phyloP scores from a whole-genome alignment of 495 filamentous ascomycete genomes.

The Aspergillus saccharolyticus region DNA sequence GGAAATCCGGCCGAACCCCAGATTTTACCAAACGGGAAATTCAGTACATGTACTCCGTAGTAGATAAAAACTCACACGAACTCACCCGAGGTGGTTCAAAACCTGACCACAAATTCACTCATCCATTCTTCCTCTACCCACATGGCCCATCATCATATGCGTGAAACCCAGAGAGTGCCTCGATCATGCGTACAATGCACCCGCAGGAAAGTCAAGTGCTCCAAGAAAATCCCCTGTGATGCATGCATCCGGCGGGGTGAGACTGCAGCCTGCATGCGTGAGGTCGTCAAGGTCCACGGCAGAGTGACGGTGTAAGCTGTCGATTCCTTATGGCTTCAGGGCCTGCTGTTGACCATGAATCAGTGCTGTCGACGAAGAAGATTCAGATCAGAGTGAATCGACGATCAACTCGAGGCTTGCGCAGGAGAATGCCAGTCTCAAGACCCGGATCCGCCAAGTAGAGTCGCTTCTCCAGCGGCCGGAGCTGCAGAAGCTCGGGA shows the following conservation, averaged over 20 bases:
- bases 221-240: conserved; percentile 5
- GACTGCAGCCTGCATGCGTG: neutral
- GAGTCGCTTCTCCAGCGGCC: neutral
- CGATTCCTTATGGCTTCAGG: no score
- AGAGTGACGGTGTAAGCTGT: conserved; percentile 3
- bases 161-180: conserved; percentile 5
- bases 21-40: no score
- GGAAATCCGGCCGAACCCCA: no score
- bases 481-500: neutral
- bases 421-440: neutral
- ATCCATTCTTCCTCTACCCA: neutral
- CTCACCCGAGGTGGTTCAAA: neutral
- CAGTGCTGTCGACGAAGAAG: neutral
- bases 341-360: neutral
- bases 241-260: conserved; percentile 3
- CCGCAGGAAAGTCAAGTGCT: conserved; percentile 3
- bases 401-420: neutral
- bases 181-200: neutral
- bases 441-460: neutral
- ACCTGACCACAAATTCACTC: neutral
- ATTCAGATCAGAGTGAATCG: neutral
- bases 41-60: no score
- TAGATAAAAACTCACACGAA: neutral
- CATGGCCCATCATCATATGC: conserved; percentile 2
- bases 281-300: conserved; percentile 5